Base-by-base conservation (phyloP, 768 basidiomycete genomes). In the Lactifluus subvellereus region DNA sequence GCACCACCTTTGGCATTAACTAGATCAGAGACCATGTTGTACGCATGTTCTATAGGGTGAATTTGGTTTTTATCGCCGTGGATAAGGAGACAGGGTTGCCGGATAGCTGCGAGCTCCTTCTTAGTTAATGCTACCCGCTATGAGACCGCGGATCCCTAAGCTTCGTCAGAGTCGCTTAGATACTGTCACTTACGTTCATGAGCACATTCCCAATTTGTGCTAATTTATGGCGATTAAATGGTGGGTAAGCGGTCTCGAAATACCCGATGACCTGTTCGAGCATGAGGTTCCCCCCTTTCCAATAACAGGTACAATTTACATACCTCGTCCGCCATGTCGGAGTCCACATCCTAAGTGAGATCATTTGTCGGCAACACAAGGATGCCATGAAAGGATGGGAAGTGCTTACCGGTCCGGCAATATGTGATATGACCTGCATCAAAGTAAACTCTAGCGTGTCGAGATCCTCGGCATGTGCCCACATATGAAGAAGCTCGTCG, bases 391-490 rank as follows among this genome's bases (percentile, higher is more conserved):
- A 38, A 54, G 30, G 30, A n/a, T 38, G 32, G 37, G 33, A 16
- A 38, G 35, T 20, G 49, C 66, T 49, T 49, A 67, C 71, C 20
- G 65, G 62, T 47, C 66, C 66, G 7, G 65, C 57, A 33, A 72
- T 64, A 59, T 72, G 70, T 37, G 66, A 20, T 45, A 64, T 59
- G 45, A 71, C 54, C 49, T 71, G 71, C 57, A 69, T 62, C 49
- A 67, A 53, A 22, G 67, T 30, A 45, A 72, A 68, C 57, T 71
- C 71, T 35, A 69, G 58, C 27, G 65, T 66, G 43, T 71, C 71
- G n/a, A 71, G 59, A 54, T 71, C 66, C 22, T 63, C 65, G 5
- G 71, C 69, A 47, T 70, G 68, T 37, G 63, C 68, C 71, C 71
- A 71, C 57, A 71, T 65, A 8, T 70, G 65, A n/a, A 71, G 60